phyloP scores from a whole-genome alignment of 805 yeast genomes.

The Spathaspora sp. region DNA sequence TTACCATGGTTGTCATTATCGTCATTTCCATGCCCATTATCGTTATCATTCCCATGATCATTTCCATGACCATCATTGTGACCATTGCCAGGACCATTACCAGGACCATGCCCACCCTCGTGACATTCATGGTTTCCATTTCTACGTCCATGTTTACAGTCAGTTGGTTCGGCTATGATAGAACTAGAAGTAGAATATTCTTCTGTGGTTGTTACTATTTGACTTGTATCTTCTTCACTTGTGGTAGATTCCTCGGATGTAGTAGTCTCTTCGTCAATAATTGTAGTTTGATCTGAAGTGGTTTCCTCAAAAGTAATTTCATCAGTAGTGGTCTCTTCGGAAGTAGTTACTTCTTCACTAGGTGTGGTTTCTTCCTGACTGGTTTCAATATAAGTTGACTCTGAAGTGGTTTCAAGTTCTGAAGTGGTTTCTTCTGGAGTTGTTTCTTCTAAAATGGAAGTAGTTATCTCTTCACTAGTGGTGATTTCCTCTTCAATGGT shows the following conservation, averaged over 20 bases:
- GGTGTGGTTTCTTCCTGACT: neutral
- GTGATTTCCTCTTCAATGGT: neutral
- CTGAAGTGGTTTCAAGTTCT: neutral
- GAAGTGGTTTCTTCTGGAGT: neutral
- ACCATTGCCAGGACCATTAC: neutral
- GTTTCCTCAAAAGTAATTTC: neutral
- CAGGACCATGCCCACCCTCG: neutral
- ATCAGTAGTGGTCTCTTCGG: neutral
- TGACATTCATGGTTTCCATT: neutral
- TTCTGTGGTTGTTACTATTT: neutral
- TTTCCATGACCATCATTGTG: neutral
- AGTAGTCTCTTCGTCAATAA: neutral
- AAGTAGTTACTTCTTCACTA: neutral
- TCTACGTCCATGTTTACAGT: neutral
- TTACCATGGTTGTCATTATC: neutral
- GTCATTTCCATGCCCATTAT: neutral
- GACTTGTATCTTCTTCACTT: neutral
- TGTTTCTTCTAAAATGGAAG: neutral
- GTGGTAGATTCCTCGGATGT: neutral
- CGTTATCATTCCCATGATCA: neutral
- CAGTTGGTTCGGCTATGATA: neutral
- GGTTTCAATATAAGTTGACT: neutral
- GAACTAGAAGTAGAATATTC: neutral
- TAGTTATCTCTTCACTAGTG: neutral
- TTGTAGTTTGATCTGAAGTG: neutral